Conservation (phyloP, 805 yeast species). For the Starmerella floris region DNA sequence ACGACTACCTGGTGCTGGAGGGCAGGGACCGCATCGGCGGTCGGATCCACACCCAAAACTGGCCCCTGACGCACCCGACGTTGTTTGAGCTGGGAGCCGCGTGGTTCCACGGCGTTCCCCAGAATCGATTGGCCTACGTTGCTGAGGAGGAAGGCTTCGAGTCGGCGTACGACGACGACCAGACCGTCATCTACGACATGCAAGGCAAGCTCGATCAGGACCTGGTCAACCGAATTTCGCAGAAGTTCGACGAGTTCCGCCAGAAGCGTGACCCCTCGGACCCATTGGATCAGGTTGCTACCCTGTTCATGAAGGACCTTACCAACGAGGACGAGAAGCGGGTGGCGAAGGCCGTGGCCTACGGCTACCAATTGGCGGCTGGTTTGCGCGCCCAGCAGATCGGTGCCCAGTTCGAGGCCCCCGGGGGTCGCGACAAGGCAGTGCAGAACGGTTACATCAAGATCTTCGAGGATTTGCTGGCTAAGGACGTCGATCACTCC, state of each 20-base stretch:
- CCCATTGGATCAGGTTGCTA: slow-evolving; percentile 14
- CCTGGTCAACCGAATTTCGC: slow-evolving; percentile 6
- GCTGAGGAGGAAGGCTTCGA: slow-evolving; percentile 17
- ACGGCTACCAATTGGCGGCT: slow-evolving; percentile 8
- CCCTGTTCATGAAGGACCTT: slow-evolving; percentile 7
- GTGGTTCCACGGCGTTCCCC: slow-evolving; percentile 22
- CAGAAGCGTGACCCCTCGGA: slow-evolving; percentile 5
- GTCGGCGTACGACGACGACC: slow-evolving; percentile 19
- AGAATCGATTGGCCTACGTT: slow-evolving; percentile 16
- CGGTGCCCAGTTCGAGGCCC: slow-evolving; percentile 9
- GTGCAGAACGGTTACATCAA: slow-evolving; percentile 19
- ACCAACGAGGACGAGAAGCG: slow-evolving; percentile 9
- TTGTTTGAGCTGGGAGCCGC: slow-evolving; percentile 22
- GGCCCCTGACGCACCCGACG: slow-evolving; percentile 12
- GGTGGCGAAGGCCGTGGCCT: slow-evolving; percentile 10
- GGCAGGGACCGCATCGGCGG: slow-evolving; percentile 28
- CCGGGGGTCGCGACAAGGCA: slow-evolving; percentile 21
- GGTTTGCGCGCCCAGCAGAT: slow-evolving; percentile 12
- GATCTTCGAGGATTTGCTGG: slow-evolving; percentile 12
- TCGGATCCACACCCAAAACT: slow-evolving; percentile 18
- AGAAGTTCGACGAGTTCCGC: slow-evolving; percentile 16
- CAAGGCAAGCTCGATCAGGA: slow-evolving; percentile 16
- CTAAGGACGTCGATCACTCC: slow-evolving; percentile 13
- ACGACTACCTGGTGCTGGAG: slow-evolving; percentile 22
- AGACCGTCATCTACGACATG: slow-evolving; percentile 12